A percentile compares a stretch with the other conserved stretches of the same genome.
Conservation (phyloP, 306 rosid species). For the Trifolium dubium region DNA sequence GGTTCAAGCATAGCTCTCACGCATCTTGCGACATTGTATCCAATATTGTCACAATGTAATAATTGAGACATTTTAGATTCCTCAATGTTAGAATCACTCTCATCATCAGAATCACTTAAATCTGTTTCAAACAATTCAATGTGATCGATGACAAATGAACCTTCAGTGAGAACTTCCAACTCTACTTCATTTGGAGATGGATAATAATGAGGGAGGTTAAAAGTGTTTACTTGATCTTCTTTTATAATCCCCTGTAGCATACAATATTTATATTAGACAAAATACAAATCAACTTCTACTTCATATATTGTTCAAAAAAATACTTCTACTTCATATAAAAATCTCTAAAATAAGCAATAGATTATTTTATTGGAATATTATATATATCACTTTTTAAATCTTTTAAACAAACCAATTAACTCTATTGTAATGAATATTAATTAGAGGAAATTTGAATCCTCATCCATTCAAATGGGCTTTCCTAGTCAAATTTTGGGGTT, state of each 20-base stretch:
- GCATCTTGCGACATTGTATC: constrained; percentile 43
- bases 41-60: neutral
- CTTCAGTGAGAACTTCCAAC: constrained; percentile 44
- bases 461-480: too few relatives aligned
- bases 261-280: neutral
- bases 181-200: constrained; percentile 52
- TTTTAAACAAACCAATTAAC: too few relatives aligned
- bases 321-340: too few relatives aligned
- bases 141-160: constrained; percentile 38
- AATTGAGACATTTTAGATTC: neutral
- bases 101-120: constrained; percentile 31
- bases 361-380: too few relatives aligned
- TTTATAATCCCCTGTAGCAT: constrained; percentile 38
- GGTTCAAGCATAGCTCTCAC: constrained; percentile 57
- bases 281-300: too few relatives aligned
- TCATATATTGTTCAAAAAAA: too few relatives aligned
- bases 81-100: neutral
- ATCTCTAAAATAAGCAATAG: too few relatives aligned
- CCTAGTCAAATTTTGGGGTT: too few relatives aligned
- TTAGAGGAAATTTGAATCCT: too few relatives aligned
- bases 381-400: too few relatives aligned
- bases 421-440: too few relatives aligned
- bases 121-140: constrained; percentile 38
- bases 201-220: constrained; percentile 49
- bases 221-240: constrained; percentile 45